Conservation (phyloP, 75 land plant genomes). For the Cryptomeria japonica region DNA sequence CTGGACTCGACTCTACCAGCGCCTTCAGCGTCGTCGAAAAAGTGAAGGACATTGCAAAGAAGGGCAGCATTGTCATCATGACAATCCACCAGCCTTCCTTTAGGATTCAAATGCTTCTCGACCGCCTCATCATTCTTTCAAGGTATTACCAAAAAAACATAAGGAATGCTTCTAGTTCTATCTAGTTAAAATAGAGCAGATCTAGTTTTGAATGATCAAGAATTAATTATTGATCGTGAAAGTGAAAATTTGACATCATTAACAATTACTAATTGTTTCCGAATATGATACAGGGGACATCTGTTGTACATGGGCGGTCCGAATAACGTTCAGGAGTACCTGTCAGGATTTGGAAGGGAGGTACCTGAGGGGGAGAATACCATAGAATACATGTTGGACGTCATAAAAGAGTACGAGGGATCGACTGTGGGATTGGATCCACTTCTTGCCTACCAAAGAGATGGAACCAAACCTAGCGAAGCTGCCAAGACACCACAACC, state of each 20-base stretch:
- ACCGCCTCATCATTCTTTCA: slow-evolving; percentile 55
- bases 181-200: background rate
- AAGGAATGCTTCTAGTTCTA: too few species aligned
- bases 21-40: slow-evolving; percentile 66
- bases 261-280: background rate
- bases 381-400: slow-evolving; percentile 66
- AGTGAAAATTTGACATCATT: too few species aligned
- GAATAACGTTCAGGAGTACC: slow-evolving; percentile 35
- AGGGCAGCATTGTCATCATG: slow-evolving; percentile 74
- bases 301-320: slow-evolving; percentile 59
- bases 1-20: slow-evolving; percentile 68
- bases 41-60: slow-evolving; percentile 65
- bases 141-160: slow-evolving; percentile 29
- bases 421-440: slow-evolving; percentile 62
- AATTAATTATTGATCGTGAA: too few species aligned
- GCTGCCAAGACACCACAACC: slow-evolving; percentile 37
- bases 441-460: slow-evolving; percentile 50
- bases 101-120: slow-evolving; percentile 61
- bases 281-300: slow-evolving; percentile 33
- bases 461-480: slow-evolving; percentile 45
- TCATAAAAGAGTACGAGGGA: slow-evolving; percentile 69
- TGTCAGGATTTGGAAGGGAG: slow-evolving; percentile 55
- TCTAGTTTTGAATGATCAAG: too few species aligned
- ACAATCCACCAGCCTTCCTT: slow-evolving; percentile 80
- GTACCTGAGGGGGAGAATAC: slow-evolving; percentile 73